Conservation (phyloP, 768 basidiomycete species). For the Mycena filopes region DNA sequence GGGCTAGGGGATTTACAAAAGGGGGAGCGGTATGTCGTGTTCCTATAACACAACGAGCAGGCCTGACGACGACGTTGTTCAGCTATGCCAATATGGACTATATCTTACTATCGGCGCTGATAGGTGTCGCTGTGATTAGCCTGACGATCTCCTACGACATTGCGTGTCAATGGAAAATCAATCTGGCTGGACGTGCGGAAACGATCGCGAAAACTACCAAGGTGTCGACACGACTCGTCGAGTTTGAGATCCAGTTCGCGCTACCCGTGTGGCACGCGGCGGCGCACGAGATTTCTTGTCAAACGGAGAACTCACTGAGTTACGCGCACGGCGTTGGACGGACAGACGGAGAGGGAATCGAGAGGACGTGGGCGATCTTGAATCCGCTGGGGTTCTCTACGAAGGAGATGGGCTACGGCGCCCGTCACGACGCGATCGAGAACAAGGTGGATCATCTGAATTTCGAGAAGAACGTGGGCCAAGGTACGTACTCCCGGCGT, state of each 20-base stretch:
- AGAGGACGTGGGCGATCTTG: conserved; percentile 41
- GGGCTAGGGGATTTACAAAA: no score
- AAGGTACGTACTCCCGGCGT: conserved; percentile 22
- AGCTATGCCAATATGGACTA: no score
- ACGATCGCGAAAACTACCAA: neutral
- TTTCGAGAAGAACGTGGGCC: conserved; percentile 25
- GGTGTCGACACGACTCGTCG: neutral
- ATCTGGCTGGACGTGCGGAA: neutral
- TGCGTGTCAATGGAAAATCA: no score
- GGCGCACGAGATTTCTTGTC: conserved; percentile 22
- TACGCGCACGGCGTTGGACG: conserved; percentile 32
- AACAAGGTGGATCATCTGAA: conserved; percentile 41
- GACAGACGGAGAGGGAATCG: conserved; percentile 46
- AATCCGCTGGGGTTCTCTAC: conserved; percentile 38
- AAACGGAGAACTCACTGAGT: conserved; percentile 22
- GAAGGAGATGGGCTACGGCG: conserved; percentile 43
- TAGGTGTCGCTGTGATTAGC: neutral
- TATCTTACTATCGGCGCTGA: no score
- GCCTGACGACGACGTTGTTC: no score
- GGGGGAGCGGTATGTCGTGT: no score
- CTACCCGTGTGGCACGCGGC: neutral
- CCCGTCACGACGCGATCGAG: conserved; percentile 42
- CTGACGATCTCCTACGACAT: neutral
- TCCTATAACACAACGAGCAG: no score
- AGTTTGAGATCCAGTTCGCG: conserved; percentile 11